These are phyloP conservation scores for Pistacia vera DNA, from an alignment of 345 rosid genomes.

Conservation along the genomic window DNA sequence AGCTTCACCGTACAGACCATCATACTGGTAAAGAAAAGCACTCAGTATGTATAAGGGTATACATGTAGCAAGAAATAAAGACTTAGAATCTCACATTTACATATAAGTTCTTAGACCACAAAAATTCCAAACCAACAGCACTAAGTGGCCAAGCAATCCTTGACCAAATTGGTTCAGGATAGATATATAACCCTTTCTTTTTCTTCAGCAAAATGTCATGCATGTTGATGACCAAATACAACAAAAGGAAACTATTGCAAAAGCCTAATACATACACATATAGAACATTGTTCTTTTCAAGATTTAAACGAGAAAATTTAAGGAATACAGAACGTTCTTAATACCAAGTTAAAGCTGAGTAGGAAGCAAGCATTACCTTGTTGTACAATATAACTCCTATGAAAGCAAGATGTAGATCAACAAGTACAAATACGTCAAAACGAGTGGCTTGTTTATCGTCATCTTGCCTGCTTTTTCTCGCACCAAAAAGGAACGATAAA, in stretches of 20 bases:
- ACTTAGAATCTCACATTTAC: neutral
- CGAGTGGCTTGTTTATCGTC: slow-evolving; percentile 75
- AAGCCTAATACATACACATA: neutral
- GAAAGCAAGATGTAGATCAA: slow-evolving; percentile 84
- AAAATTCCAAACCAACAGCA: neutral
- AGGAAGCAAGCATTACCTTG: slow-evolving; percentile 52
- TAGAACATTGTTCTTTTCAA: neutral
- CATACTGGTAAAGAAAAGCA: neutral
- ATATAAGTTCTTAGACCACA: neutral
- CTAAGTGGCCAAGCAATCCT: slow-evolving; percentile 1
- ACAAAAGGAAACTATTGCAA: neutral
- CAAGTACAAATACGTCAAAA: slow-evolving; percentile 82
- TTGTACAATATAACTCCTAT: slow-evolving; percentile 90
- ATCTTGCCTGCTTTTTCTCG: slow-evolving; percentile 41
- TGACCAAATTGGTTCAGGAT: neutral
- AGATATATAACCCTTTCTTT: neutral
- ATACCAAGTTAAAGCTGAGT: neutral
- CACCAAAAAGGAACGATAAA: slow-evolving; percentile 19
- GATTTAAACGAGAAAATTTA: neutral
- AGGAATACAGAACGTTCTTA: neutral
- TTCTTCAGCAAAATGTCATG: neutral
- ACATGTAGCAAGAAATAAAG: neutral
- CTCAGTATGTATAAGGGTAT: neutral
- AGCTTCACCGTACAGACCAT: neutral
- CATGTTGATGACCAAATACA: neutral